Conservation (phyloP, 192 early-diverging fungal genomes). For the Funneliformis mosseae region DNA sequence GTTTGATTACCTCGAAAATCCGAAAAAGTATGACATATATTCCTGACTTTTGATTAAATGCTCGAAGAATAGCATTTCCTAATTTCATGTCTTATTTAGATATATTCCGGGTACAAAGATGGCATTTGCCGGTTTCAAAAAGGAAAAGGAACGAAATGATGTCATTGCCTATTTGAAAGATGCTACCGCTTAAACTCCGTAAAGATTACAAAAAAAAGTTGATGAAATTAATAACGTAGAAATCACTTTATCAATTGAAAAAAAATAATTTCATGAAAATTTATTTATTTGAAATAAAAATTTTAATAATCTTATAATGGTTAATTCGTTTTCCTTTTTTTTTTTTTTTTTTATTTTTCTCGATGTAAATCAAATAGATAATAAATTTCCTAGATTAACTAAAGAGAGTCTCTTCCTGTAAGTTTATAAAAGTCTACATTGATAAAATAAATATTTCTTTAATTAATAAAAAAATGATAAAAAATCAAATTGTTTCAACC, state of each 20-base stretch:
- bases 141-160: slow-evolving; percentile 80
- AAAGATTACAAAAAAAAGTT: not conserved
- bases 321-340: no score
- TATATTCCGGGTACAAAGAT: slow-evolving; percentile 95
- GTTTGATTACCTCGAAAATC: slow-evolving; percentile 97
- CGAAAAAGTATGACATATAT: slow-evolving; percentile 77
- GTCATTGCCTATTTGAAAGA: slow-evolving; percentile 93
- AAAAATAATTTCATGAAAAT: no score
- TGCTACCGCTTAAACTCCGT: not conserved
- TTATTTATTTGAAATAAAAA: no score
- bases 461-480: not conserved
- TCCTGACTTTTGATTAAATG: not conserved
- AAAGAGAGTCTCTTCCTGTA: not conserved
- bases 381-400: not conserved
- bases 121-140: slow-evolving; percentile 95
- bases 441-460: not conserved
- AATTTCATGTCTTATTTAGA: not conserved
- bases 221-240: not conserved
- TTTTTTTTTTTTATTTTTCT: no score
- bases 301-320: no score
- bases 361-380: no score
- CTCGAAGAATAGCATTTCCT: not conserved
- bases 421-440: not conserved
- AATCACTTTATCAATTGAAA: no score
- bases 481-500: not conserved